Conservation (phyloP, 2,329 filamentous ascomycete species). For the Beauveria medogensis region DNA sequence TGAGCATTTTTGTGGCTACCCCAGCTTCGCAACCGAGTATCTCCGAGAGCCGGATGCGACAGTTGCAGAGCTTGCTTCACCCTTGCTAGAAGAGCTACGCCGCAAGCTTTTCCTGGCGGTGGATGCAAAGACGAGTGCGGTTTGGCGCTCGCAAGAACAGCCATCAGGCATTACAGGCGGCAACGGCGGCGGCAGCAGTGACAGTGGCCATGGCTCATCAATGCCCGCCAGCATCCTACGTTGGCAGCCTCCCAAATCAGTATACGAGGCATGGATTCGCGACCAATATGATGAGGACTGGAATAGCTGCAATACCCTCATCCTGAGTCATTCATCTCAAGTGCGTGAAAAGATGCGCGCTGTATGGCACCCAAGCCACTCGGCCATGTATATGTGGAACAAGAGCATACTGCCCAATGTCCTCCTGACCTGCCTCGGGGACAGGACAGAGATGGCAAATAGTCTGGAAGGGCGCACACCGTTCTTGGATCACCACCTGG, state of each 20-base stretch:
- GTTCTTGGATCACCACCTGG: slow-evolving; percentile 26
- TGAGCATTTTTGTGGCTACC: slow-evolving; percentile 47
- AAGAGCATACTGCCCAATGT: slow-evolving; percentile 19
- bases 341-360: slow-evolving; percentile 16
- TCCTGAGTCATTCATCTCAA: slow-evolving; percentile 12
- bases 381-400: slow-evolving; percentile 21
- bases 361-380: slow-evolving; percentile 23
- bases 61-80: slow-evolving; percentile 21
- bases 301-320: background rate
- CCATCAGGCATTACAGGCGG: no score
- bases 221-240: background rate
- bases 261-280: background rate
- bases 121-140: background rate
- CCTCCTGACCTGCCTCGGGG: slow-evolving; percentile 24
- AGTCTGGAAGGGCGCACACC: slow-evolving; percentile 27
- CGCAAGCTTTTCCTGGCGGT: background rate
- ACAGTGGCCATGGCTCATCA: no score
- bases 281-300: background rate
- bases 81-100: slow-evolving; percentile 6
- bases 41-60: slow-evolving; percentile 38
- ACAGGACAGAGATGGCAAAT: slow-evolving; percentile 29
- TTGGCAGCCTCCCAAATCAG: background rate
- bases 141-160: background rate
- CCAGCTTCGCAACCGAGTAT: slow-evolving; percentile 35
- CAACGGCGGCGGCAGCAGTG: no score